phyloP scores from a whole-genome alignment of 1,284 basidiomycete species.

The Lignosus rhinocerotis region DNA sequence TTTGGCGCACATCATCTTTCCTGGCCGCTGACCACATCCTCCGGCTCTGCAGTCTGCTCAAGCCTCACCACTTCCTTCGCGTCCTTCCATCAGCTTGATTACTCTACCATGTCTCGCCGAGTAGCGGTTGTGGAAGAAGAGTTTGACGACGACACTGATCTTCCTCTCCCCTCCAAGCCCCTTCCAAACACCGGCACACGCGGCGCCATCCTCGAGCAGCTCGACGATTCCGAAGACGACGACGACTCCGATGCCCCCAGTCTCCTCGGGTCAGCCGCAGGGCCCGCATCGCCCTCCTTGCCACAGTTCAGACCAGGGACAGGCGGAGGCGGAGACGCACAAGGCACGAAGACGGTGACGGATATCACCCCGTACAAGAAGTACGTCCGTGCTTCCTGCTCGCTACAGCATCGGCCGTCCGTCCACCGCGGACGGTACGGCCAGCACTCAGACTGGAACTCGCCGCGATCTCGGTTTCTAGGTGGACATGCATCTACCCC shows the following conservation, averaged over 20 bases:
- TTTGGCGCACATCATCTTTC: background rate
- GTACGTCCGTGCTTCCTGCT: conserved; percentile 38
- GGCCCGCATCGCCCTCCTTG: conserved; percentile 53
- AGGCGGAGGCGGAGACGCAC: conserved; percentile 19
- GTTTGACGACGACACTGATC: conserved; percentile 90
- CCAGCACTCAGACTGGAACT: background rate
- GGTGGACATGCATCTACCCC: conserved; percentile 95
- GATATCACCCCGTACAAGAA: conserved; percentile 80
- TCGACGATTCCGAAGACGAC: conserved; percentile 34
- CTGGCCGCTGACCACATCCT: background rate
- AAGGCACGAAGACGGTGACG: conserved; percentile 43
- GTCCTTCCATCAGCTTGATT: background rate
- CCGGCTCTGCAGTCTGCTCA: background rate
- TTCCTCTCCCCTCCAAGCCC: conserved; percentile 65
- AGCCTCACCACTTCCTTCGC: background rate
- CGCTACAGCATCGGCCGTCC: background rate
- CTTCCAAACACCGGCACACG: conserved; percentile 65
- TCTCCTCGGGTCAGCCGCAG: conserved; percentile 32
- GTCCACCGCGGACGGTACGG: background rate
- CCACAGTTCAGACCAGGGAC: conserved; percentile 32
- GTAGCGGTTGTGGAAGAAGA: conserved; percentile 68
- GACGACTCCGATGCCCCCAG: conserved; percentile 39
- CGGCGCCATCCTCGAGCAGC: conserved; percentile 79
- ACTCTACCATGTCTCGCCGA: conserved; percentile 58
- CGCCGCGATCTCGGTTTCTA: conserved; percentile 34